Conservation (phyloP, 2,329 filamentous ascomycete genomes). For the Pseudophaeomoniella oleicola region DNA sequence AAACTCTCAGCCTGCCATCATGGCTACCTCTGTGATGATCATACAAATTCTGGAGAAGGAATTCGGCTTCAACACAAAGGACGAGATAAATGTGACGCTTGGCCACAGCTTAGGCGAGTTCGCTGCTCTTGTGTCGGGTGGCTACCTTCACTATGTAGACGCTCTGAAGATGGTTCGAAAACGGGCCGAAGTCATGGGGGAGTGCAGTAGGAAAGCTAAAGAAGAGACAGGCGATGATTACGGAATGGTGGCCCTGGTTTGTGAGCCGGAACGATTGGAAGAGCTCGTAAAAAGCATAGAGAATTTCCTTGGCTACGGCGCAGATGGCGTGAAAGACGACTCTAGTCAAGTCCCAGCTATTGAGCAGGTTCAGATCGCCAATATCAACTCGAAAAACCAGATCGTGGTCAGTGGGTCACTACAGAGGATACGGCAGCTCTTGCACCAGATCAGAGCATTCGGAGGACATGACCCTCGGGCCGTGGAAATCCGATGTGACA, state of each 20-base stretch:
- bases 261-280: constrained; percentile 62
- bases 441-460: constrained; percentile 78
- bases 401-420: constrained; percentile 86
- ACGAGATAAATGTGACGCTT: constrained; percentile 66
- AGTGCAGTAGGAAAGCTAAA: constrained; percentile 53
- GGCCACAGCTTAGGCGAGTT: constrained; percentile 92
- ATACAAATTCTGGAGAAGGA: constrained; percentile 74
- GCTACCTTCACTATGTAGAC: constrained; percentile 64
- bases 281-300: constrained; percentile 58
- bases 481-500: constrained; percentile 73
- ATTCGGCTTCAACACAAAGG: constrained; percentile 58
- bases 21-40: constrained; percentile 86
- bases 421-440: constrained; percentile 62
- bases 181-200: constrained; percentile 70
- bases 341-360: constrained; percentile 58
- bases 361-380: constrained; percentile 78
- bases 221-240: constrained; percentile 63
- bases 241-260: constrained; percentile 88
- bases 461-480: constrained; percentile 81
- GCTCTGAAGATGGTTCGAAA: constrained; percentile 62
- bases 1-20: constrained; percentile 88
- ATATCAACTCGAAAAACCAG: constrained; percentile 92
- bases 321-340: constrained; percentile 52
- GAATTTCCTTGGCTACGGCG: constrained; percentile 60
- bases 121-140: constrained; percentile 72